Percentiles rank a stretch among this genome's conserved stretches.
phyloP scores from a whole-genome alignment of 2,329 filamentous ascomycete species.

The Botryotinia globosa region DNA sequence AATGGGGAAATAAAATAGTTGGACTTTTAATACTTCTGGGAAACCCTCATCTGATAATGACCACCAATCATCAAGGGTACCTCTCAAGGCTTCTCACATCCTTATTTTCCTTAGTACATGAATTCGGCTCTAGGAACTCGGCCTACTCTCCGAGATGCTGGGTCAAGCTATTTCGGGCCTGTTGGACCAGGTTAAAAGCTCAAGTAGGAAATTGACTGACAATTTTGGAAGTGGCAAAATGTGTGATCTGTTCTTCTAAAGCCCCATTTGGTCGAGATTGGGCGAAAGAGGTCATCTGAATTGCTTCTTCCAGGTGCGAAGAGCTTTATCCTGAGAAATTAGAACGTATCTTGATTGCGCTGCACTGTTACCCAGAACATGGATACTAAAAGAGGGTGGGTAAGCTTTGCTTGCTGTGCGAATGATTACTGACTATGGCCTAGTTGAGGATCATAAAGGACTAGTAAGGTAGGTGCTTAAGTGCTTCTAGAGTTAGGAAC shows the following conservation, averaged over 20 bases:
- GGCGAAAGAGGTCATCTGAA: conserved; percentile 12
- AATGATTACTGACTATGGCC: neutral
- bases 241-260: neutral
- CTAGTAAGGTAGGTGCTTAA: neutral
- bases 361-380: neutral
- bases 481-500: conserved; percentile 19
- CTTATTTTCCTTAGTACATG: neutral
- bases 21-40: neutral
- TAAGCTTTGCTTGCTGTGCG: conserved; percentile 2
- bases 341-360: conserved; percentile 7
- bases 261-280: conserved; percentile 2
- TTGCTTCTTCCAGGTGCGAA: conserved; percentile 11
- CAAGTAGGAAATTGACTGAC: conserved; percentile 13
- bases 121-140: conserved; percentile 10
- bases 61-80: neutral
- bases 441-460: neutral
- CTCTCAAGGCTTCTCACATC: neutral
- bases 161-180: conserved; percentile 1
- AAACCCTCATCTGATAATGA: conserved; percentile 5
- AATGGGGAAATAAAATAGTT: conserved; percentile 14
- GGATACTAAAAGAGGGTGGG: conserved; percentile 2
- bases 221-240: conserved; percentile 6
- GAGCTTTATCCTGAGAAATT: neutral
- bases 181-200: neutral
- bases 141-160: conserved; percentile 11